Evolutionary conservation across 2,329 filamentous ascomycete species (phyloP), one percentile per base, ranked within the genome.

Genomic region (Stagonosporopsis tanaceti): DNA sequence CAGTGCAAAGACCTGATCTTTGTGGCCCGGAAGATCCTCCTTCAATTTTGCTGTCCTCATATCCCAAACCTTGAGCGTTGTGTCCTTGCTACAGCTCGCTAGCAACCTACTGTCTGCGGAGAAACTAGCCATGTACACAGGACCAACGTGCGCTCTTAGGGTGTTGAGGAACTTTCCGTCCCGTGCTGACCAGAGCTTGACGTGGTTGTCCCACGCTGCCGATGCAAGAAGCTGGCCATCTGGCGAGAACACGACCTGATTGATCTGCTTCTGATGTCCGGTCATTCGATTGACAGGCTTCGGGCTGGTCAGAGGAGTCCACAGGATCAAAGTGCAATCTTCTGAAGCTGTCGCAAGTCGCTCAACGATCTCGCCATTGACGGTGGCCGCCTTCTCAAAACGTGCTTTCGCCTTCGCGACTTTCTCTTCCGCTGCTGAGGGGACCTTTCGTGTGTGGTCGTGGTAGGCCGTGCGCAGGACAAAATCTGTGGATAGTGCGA

Each of bases 261-360:
- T 97, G 66, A 98, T 93, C 72, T 94, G 91, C 79, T 98, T 98
- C 75, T 97, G 92, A 71, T 99, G 95, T 2, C 95, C 95, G n/a
- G 92, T 79, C 78, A 98, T 85, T 32, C 93, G 84, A n/a, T 91
- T 90, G 3, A 98, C 81, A 0, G 94, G 93, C 75, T 98, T 97
- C 7, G 83, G 91, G 4, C 89, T 88, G 32, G 64, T 73, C 9
- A 88, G 83, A 0, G 93, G 93, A 59, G 96, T 91, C 94, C 94
- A 99, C 7, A 99, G 84, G 74, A 93, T 97, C 85, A 99, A 94
- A 6, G 93, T 97, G 76, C 93, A 96, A 76, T 99, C 95, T 72
- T 98, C 95, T 64, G 90, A 94, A 2, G 94, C 95, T 8, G 93
- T 96, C 2, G 96, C 91, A 4, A 98, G 79, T 27, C 91, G 86